These are phyloP conservation scores for Xylaria hypoxylon DNA, from an alignment of 2,329 filamentous ascomycete genomes.

Conservation along the genomic window DNA sequence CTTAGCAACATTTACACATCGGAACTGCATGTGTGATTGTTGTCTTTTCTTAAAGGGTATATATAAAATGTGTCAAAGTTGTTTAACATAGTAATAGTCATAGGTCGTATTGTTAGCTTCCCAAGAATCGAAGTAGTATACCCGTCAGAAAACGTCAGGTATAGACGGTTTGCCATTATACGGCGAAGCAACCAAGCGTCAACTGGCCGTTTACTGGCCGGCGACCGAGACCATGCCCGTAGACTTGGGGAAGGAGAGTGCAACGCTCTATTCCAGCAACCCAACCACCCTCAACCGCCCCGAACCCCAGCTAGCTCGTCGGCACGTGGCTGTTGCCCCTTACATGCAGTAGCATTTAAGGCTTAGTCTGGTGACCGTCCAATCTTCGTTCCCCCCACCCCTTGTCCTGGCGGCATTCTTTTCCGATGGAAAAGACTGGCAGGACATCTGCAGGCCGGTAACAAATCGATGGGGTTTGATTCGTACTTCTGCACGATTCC, in stretches of 20 bases:
- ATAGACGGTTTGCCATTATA: not conserved
- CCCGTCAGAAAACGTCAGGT: not conserved
- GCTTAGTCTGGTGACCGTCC: constrained; percentile 8
- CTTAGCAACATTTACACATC: not conserved
- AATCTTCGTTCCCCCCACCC: constrained; percentile 13
- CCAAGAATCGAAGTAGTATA: not conserved
- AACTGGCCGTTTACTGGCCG: not conserved
- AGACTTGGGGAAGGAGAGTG: not conserved
- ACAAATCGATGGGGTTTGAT: not conserved
- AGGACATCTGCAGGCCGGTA: constrained; percentile 6
- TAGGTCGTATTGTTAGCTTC: not conserved
- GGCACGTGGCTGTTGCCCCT: constrained; percentile 24
- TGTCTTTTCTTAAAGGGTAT: too few relatives aligned
- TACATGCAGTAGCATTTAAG: constrained; percentile 21
- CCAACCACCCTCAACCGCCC: not conserved
- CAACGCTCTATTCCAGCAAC: not conserved
- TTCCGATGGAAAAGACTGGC: not conserved
- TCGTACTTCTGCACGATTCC: not conserved
- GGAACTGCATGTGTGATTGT: not conserved
- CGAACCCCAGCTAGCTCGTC: not conserved
- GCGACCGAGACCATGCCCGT: not conserved
- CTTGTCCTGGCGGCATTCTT: not conserved
- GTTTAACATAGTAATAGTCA: not conserved
- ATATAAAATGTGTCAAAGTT: not conserved
- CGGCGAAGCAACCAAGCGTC: not conserved